Evolutionary conservation across 2,329 filamentous ascomycete species (phyloP), one percentile per base, ranked within the genome.

Genomic region (Allantophomopsis lycopodina): DNA sequence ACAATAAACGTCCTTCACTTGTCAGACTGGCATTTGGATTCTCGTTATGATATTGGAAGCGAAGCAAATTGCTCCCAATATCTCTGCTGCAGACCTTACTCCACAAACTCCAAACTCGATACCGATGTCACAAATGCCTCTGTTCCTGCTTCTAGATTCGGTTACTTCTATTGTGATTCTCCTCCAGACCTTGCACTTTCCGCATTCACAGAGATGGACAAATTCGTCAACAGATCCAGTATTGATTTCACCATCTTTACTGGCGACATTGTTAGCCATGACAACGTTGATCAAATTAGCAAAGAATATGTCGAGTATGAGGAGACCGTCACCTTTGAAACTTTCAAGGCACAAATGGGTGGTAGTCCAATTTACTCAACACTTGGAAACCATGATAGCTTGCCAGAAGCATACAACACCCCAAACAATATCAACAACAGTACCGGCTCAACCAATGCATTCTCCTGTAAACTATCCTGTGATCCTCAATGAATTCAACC

Each of bases 221-320:
- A 28, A 3, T 28, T 28, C 10, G 23, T 50, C 38, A 43, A 51
- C 37, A 44, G 46, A 35, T 40, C 40, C 10, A 41, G 49, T 11
- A 15, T 55, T 16, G 42, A 43, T n/a, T 55, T 55, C 33, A 45
- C 49, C 12, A 52, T 55, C 10, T 55, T 52, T 38, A 55, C 53
- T 14, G 54, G 54, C 23, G 54, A 56, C 41, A 49, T 56, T 14
- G 53, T 56, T 14, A 50, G 47, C 38, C 54, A 56, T 30, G 53
- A 46, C 14, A 38, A 39, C 7, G 46, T 52, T 18, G 51, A 55
- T 32, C 38, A 49, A 32, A 38, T 55, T 7, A 51, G 48, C 13
- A 42, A 38, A 34, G 51, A 43, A 5, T 55, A 55, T 28, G 48
- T 55, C 4, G 45, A 51, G 8, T 54, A 53, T 37, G 48, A 53